phyloP scores from a whole-genome alignment of 2,329 filamentous ascomycete species.

The Colletotrichum coccodes region DNA sequence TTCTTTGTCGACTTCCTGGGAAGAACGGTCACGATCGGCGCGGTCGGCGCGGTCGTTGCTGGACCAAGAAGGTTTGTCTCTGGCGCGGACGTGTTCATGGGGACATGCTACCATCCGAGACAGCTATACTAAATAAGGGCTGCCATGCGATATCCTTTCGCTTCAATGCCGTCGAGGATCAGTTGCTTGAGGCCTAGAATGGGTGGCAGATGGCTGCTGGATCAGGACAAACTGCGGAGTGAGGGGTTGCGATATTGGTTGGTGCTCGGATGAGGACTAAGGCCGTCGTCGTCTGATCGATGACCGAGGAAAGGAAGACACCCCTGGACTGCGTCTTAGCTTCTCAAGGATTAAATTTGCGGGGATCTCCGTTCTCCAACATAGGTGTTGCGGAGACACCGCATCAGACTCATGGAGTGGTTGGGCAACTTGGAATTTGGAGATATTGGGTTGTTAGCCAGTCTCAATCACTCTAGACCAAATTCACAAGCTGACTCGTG shows the following conservation, averaged over 20 bases:
- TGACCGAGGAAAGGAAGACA: conserved; percentile 8
- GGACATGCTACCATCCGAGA: not conserved
- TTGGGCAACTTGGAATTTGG: too few species aligned
- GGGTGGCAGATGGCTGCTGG: not conserved
- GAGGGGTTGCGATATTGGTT: not conserved
- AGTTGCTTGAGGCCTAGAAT: not conserved
- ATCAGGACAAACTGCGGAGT: not conserved
- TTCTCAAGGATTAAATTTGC: not conserved
- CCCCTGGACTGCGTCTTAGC: not conserved
- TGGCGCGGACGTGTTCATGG: conserved; percentile 19
- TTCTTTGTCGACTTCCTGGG: conserved; percentile 39
- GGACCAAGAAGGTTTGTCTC: not conserved
- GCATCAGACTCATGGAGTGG: too few species aligned
- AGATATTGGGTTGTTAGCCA: too few species aligned
- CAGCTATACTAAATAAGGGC: not conserved
- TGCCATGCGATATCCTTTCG: not conserved
- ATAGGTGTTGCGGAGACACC: not conserved
- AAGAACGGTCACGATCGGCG: not conserved
- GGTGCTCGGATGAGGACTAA: conserved; percentile 7
- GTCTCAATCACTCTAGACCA: too few species aligned
- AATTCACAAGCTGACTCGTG: too few species aligned
- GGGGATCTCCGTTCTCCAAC: not conserved
- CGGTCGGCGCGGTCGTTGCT: conserved; percentile 7
- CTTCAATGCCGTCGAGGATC: not conserved
- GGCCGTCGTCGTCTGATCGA: conserved; percentile 4